Percentiles rank a stretch among this genome's conserved stretches.
Conservation (phyloP, 805 yeast species). For the Cyberlindnera bimundalis region DNA sequence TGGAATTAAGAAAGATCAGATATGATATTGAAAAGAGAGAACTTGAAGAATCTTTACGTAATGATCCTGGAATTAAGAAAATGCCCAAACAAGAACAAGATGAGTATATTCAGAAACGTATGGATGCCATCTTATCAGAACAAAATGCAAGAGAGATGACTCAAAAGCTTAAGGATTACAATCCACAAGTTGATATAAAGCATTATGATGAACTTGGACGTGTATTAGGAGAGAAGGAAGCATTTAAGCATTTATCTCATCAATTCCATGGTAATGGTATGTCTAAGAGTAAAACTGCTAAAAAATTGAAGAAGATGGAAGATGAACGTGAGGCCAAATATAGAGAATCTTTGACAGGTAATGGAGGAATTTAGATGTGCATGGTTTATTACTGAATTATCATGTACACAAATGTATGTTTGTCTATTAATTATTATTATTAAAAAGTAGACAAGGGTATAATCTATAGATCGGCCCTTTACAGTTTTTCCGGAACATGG, state of each 20-base stretch:
- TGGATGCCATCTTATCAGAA: slow-evolving; percentile 4
- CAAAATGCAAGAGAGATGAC: slow-evolving; percentile 12
- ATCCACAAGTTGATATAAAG: slow-evolving; percentile 45
- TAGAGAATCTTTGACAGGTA: slow-evolving; percentile 4
- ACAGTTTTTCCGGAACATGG: too few species aligned
- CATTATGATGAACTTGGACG: slow-evolving; percentile 54
- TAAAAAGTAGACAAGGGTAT: too few species aligned
- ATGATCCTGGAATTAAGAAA: slow-evolving; percentile 19
- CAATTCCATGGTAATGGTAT: slow-evolving; percentile 51
- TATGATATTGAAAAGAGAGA: slow-evolving; percentile 18
- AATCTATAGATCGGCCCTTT: too few species aligned
- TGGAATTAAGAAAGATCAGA: slow-evolving; percentile 16
- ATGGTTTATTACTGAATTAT: too few species aligned
- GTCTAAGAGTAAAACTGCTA: slow-evolving; percentile 22
- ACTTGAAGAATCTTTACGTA: slow-evolving; percentile 12
- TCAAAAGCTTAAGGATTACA: slow-evolving; percentile 30
- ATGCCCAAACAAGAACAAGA: slow-evolving; percentile 41
- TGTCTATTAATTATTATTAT: too few species aligned
- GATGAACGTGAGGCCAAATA: slow-evolving; percentile 15
- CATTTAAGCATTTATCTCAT: slow-evolving; percentile 58
- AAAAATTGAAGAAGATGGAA: slow-evolving; percentile 20
- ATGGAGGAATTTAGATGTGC: too few species aligned
- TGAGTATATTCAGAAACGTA: slow-evolving; percentile 32
- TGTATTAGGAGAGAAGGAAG: slow-evolving; percentile 47
- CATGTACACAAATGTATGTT: too few species aligned